phyloP scores from a whole-genome alignment of 768 basidiomycete species.

The Trametes gibbosa region DNA sequence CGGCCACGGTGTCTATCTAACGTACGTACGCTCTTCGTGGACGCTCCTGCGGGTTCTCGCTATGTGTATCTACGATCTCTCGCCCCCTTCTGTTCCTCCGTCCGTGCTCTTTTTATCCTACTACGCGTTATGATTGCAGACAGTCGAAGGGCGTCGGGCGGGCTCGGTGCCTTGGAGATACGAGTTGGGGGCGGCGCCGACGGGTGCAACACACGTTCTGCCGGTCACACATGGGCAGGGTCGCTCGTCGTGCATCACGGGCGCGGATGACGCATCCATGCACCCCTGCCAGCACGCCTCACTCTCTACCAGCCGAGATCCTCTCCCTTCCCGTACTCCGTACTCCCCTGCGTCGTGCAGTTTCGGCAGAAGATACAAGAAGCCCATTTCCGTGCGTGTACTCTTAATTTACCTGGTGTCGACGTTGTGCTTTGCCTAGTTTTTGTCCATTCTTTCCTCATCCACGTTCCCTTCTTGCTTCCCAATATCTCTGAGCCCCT shows the following conservation, averaged over 20 bases:
- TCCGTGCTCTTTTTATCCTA: slow-evolving; percentile 1
- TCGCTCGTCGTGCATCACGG: background rate
- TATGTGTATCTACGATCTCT: slow-evolving; percentile 9
- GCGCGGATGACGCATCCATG: background rate
- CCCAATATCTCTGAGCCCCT: no score
- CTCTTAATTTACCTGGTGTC: slow-evolving; percentile 1
- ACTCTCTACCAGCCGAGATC: no score
- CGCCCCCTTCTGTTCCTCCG: background rate
- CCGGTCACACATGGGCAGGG: background rate
- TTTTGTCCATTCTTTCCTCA: background rate
- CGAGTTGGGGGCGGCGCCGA: background rate
- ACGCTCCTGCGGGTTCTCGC: slow-evolving; percentile 16
- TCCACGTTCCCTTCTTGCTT: background rate
- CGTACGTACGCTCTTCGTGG: slow-evolving; percentile 11
- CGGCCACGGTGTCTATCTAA: slow-evolving; percentile 11
- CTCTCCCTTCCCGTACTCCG: background rate
- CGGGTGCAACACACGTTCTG: no score
- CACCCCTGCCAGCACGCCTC: background rate
- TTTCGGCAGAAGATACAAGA: no score
- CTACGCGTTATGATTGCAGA: slow-evolving; percentile 8
- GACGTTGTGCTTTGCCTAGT: background rate
- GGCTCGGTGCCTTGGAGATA: background rate
- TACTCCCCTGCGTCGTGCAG: background rate
- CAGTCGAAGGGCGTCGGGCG: no score
- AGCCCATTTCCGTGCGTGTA: slow-evolving; percentile 2